Evolutionary conservation across 169 alveolate species (phyloP).

Genomic region (Eimeria praecox): DNA sequence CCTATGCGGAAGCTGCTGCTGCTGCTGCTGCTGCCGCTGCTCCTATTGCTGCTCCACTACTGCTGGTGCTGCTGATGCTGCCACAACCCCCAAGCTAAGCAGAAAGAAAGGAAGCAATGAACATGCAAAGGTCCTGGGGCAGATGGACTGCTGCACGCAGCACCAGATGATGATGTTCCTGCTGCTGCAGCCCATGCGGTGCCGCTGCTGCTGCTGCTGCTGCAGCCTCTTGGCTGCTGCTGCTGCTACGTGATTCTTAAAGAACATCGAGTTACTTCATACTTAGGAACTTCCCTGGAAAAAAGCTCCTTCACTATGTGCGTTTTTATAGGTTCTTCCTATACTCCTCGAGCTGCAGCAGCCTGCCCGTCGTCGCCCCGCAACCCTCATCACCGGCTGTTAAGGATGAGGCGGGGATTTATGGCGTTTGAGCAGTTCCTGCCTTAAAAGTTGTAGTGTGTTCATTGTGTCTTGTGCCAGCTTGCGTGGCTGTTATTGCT

Average conservation of each 20-base stretch:
- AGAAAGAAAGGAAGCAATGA: constrained; percentile 72
- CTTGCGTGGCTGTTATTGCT: not conserved
- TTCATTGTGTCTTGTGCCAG: not conserved
- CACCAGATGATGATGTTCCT: constrained; percentile 64
- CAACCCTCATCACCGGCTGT: constrained; percentile 2
- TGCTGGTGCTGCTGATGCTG: constrained; percentile 78
- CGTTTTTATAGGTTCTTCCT: not conserved
- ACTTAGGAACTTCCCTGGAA: not conserved
- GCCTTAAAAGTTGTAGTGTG: constrained; percentile 1
- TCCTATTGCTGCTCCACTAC: constrained; percentile 76
- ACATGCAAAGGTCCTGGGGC: constrained; percentile 76
- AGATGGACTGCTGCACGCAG: constrained; percentile 77
- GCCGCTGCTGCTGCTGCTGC: constrained; percentile 77
- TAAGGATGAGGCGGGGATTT: constrained; percentile 5
- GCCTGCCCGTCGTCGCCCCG: constrained; percentile 38
- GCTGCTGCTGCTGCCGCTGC: constrained; percentile 71
- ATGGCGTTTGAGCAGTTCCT: not conserved
- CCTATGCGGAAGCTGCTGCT: constrained; percentile 77
- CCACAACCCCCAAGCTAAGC: constrained; percentile 67
- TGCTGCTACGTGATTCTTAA: constrained; percentile 59
- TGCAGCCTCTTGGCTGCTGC: constrained; percentile 52
- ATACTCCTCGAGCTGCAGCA: not conserved
- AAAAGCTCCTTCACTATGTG: constrained; percentile 9
- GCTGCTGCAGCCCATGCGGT: constrained; percentile 79
- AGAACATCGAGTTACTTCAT: not conserved